phyloP scores from a whole-genome alignment of 1,139 yeast genomes.

The Suhomyces yuchorum region DNA sequence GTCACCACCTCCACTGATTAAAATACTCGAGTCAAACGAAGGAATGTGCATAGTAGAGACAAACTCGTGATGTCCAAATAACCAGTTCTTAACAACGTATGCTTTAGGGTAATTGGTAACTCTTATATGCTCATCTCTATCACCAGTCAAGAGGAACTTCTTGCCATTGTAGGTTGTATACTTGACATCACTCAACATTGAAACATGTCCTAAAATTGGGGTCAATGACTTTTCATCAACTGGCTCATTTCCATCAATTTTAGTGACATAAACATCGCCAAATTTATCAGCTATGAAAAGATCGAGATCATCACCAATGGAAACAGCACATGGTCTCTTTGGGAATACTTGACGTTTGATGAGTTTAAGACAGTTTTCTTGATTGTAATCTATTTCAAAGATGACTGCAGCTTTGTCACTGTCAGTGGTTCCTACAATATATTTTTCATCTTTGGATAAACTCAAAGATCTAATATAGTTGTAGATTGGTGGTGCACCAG shows the following conservation, averaged over 20 bases:
- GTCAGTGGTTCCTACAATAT: conserved; percentile 72
- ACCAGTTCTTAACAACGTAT: conserved; percentile 75
- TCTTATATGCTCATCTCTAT: conserved; percentile 94
- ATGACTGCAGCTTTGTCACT: conserved; percentile 81
- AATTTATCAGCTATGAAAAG: conserved; percentile 91
- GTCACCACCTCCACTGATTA: conserved; percentile 93
- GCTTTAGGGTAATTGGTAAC: conserved; percentile 82
- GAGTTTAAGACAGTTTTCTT: conserved; percentile 46
- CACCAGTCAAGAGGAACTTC: conserved; percentile 73
- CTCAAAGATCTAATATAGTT: conserved; percentile 66
- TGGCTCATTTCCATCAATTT: conserved; percentile 34
- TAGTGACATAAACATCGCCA: conserved; percentile 83
- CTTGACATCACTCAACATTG: conserved; percentile 81
- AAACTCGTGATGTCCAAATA: conserved; percentile 86
- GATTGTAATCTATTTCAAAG: conserved; percentile 44
- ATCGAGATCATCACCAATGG: conserved; percentile 55
- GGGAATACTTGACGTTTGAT: conserved; percentile 77
- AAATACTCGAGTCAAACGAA: conserved; percentile 42
- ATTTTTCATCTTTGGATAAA: conserved; percentile 54
- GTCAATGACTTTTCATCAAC: conserved; percentile 44
- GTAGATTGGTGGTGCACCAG: conserved; percentile 66
- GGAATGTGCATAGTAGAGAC: conserved; percentile 65
- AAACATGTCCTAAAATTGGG: conserved; percentile 93
- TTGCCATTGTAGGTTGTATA: conserved; percentile 48
- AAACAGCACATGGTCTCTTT: conserved; percentile 84